A percentile compares a stretch with the other conserved stretches of the same genome.
Conservation (phyloP, 2,329 filamentous ascomycete species). For the Purpureocillium lavendulum region DNA sequence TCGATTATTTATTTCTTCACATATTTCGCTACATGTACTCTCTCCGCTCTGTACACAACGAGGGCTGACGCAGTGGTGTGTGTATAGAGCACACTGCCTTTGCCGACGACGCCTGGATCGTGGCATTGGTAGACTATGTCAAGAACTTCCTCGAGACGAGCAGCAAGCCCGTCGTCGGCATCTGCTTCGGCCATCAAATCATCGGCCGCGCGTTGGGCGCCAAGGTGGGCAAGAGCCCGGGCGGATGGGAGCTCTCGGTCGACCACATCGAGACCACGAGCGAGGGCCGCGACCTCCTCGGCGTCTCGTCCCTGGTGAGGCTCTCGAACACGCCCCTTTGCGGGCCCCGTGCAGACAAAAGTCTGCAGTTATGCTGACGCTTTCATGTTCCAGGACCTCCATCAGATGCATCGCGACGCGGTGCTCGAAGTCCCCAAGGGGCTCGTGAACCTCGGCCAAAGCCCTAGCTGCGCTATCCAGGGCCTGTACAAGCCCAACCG, state of each 20-base stretch:
- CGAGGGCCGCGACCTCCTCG: conserved; percentile 26
- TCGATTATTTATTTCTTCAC: no score
- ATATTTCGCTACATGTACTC: no score
- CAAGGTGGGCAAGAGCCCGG: conserved; percentile 24
- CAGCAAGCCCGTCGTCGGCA: conserved; percentile 27
- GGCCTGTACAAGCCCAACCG: conserved; percentile 27
- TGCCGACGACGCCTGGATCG: conserved; percentile 30
- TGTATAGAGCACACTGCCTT: conserved; percentile 25
- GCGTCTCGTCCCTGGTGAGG: conserved; percentile 16
- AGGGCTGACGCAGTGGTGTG: no score
- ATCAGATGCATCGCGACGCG: conserved; percentile 37
- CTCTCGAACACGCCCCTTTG: no score
- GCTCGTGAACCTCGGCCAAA: conserved; percentile 28
- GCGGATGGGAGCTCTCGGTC: conserved; percentile 34
- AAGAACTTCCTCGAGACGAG: conserved; percentile 14
- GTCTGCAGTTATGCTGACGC: no score
- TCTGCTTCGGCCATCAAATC: conserved; percentile 40
- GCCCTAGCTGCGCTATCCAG: conserved; percentile 27
- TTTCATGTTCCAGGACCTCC: conserved; percentile 23
- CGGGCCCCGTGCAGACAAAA: no score
- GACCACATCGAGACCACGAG: conserved; percentile 26
- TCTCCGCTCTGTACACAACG: no score
- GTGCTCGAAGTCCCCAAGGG: conserved; percentile 27
- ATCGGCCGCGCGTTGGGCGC: conserved; percentile 30
- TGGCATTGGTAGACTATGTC: conserved; percentile 26